These are phyloP conservation scores for Aspergillus sclerotioniger DNA, from an alignment of 495 filamentous ascomycete genomes.

Conservation along the genomic window DNA sequence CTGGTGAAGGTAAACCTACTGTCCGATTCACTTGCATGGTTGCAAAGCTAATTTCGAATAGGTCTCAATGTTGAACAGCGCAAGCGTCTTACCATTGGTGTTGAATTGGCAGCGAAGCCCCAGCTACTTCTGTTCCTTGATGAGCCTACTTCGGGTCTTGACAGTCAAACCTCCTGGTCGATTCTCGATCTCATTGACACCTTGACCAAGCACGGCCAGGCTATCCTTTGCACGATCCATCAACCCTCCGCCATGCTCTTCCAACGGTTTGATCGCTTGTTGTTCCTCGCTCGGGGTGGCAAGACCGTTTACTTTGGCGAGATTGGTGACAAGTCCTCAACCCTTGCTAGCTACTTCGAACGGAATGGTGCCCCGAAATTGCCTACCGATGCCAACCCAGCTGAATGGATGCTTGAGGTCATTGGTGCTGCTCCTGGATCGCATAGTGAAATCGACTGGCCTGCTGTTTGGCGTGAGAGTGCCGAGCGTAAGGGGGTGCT, in stretches of 20 bases:
- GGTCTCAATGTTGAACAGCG: constrained; percentile 91
- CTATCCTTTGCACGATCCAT: constrained; percentile 94
- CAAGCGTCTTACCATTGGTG: constrained; percentile 85
- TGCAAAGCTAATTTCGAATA: constrained; percentile 23
- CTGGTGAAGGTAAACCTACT: constrained; percentile 41
- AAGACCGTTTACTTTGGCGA: constrained; percentile 89
- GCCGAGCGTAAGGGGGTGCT: constrained; percentile 67
- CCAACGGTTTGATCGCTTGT: constrained; percentile 86
- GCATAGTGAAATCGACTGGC: constrained; percentile 77
- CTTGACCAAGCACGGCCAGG: constrained; percentile 82
- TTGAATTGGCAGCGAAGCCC: constrained; percentile 88
- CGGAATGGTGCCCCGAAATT: constrained; percentile 68
- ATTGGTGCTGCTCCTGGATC: constrained; percentile 90
- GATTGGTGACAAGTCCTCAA: constrained; percentile 76
- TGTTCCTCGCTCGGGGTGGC: constrained; percentile 81
- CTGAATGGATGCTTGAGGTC: constrained; percentile 95
- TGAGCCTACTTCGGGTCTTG: constrained; percentile 85
- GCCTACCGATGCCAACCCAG: constrained; percentile 75
- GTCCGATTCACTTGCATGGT: neutral
- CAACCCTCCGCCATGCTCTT: constrained; percentile 94
- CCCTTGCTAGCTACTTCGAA: constrained; percentile 77
- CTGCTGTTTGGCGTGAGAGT: constrained; percentile 72
- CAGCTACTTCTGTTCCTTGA: constrained; percentile 84
- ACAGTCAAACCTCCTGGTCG: constrained; percentile 88
- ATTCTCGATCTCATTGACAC: constrained; percentile 84